Percentiles rank a stretch among this genome's conserved stretches.
Evolutionary conservation across 352 stramenopile species (phyloP).

Genomic region (Pythium brassicae): DNA sequence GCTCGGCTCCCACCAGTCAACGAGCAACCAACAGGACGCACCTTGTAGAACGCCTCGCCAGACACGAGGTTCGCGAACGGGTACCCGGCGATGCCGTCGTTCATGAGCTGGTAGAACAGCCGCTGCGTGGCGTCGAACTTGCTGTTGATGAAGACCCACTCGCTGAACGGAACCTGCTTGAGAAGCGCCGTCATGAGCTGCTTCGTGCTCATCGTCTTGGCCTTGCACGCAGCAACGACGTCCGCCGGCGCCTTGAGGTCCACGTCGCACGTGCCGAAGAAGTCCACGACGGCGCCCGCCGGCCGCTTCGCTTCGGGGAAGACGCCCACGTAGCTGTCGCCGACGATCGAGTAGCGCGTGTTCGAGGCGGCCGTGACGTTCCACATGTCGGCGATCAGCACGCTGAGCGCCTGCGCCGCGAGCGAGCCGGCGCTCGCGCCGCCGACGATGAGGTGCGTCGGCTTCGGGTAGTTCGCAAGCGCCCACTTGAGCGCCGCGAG

Average conservation of each 20-base stretch:
- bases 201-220: conserved; percentile 19
- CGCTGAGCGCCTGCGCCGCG: conserved; percentile 37
- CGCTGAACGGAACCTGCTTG: conserved; percentile 22
- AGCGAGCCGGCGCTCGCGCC: conserved; percentile 53
- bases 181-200: conserved; percentile 42
- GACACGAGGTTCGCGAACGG: conserved; percentile 58
- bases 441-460: conserved; percentile 41
- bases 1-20: too few relatives aligned
- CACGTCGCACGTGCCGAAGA: conserved; percentile 27
- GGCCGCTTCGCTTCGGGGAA: conserved; percentile 20
- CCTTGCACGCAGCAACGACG: conserved; percentile 17
- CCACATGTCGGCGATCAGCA: conserved; percentile 46
- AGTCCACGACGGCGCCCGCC: conserved; percentile 6
- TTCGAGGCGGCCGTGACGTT: conserved; percentile 35
- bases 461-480: conserved; percentile 47
- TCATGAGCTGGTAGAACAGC: conserved; percentile 54
- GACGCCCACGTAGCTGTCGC: conserved; percentile 44
- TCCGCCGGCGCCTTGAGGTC: conserved; percentile 17
- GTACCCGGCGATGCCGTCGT: conserved; percentile 45
- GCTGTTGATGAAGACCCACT: conserved; percentile 66
- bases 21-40: too few relatives aligned
- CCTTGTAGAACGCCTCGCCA: conserved; percentile 26
- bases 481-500: conserved; percentile 56
- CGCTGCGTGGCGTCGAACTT: conserved; percentile 54
- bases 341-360: conserved; percentile 13